Evolutionary conservation across 805 yeast genomes (phyloP), one percentile per base, ranked within the genome.

Genomic region (Candida rishiriensis): DNA sequence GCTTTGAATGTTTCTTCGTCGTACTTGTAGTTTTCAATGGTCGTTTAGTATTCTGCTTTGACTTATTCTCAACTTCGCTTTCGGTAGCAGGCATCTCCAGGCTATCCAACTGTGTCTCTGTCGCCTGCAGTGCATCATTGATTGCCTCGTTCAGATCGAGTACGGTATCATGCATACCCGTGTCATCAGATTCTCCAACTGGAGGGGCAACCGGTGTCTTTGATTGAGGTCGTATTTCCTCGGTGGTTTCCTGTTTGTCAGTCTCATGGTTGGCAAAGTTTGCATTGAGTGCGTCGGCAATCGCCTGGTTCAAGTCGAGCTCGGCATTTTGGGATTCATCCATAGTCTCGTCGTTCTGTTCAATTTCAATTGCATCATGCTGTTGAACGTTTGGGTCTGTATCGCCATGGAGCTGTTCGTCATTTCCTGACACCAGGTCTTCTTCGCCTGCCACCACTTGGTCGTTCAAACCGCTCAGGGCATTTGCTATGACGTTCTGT

Each of bases 201-300:
- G 5, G 14, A 10, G 13, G 33, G 5, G 10, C 9, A 10, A 13
- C 33, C 13, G 33, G 5, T 5, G 5, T 9, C 33, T n/a, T 13
- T 13, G 13, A 12, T 30, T 30, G n/a, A n/a, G n/a, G 33, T 30
- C 9, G 10, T 12, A n/a, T 30, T 30, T 12, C 14, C 3, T 13
- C 13, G 10, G 33, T 10, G 13, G 13, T 10, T 35, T 17, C n/a
- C 29, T 18, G 12, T n/a, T 12, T n/a, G 34, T 42, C 26, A 6
- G 33, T 28, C n/a, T 39, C 31, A 21, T 39, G 47, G 3, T 50
- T 43, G 12, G 38, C 31, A 28, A 50, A 50, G 36, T 41, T 49
- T n/a, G 51, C 48, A 26, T 50, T 49, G 26, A 60, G 47, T 7
- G 64, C 63, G 38, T 54, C 55, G 7, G 53, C 55, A 35, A 57